Evolutionary conservation across 345 rosid species (phyloP), one percentile per base, ranked within the genome.

Genomic region (Salix suchowensis): DNA sequence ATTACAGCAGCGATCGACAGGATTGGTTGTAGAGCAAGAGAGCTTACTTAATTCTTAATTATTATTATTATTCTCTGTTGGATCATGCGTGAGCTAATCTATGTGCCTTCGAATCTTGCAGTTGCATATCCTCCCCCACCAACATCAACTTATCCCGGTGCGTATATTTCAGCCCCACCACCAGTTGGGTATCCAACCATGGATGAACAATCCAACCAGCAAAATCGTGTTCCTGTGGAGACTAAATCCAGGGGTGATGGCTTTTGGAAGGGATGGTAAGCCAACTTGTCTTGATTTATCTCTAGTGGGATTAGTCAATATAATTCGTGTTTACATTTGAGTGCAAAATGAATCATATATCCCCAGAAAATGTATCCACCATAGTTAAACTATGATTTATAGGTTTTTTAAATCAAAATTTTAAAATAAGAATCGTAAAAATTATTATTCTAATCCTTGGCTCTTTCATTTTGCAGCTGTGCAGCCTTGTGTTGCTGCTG

Each of bases 401-500:
- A 0, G 32, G 32, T 30, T 30, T 30, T 30, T 30, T 3, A 30
- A 30, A 30, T 30, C 32, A 30, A 3, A 30, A 30, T 2, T 0
- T 0, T 30, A 30, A 30, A 30, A 30, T 30, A 30, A 30, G 2
- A 40, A 40, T 11, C 44, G 13, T 2, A 40, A 40, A 40, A 40
- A 10, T 0, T 40, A 2, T 10, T 60, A 16, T 8, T 7, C 9
- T 67, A 26, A n/a, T 23, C 68, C 60, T 23, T 78, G 68, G 11
- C 64, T 50, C 50, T 62, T 66, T 40, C 34, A 44, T n/a, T 65
- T 42, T 73, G 77, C 86, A 91, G 94, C 71, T 88, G 92, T 75
- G 94, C 92, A 65, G 90, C 86, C 70, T 3, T 91, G 65, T 91
- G 97, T 81, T 91, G 97, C 74, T 91, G 97, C 76, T 88, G 97